A percentile compares a stretch with the other conserved stretches of the same genome.
These are phyloP conservation scores for Diversispora eburnea DNA, from an alignment of 192 early-diverging fungal species.

Conservation along the genomic window DNA sequence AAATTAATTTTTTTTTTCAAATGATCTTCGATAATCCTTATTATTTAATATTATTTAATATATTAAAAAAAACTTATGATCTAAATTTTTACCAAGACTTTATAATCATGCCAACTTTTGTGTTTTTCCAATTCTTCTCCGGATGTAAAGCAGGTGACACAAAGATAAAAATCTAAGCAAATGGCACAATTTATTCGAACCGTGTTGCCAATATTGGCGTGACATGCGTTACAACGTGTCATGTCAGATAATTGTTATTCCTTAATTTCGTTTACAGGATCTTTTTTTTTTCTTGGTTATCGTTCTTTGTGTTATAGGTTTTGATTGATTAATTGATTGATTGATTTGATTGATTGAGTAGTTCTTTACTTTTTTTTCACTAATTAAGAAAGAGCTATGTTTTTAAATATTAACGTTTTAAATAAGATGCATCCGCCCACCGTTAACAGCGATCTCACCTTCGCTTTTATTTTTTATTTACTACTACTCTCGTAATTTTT, in stretches of 20 bases:
- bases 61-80: not conserved
- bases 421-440: too few species aligned
- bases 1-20: not conserved
- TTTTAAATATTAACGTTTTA: too few species aligned
- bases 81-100: slow-evolving; percentile 67
- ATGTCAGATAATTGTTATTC: slow-evolving; percentile 23
- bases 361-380: too few species aligned
- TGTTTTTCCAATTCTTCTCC: slow-evolving; percentile 82
- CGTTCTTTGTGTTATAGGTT: too few species aligned
- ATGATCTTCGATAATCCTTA: not conserved
- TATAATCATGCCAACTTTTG: slow-evolving; percentile 80
- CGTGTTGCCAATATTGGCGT: slow-evolving; percentile 83
- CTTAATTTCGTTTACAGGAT: not conserved
- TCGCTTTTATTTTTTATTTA: too few species aligned
- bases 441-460: too few species aligned
- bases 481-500: too few species aligned
- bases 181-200: slow-evolving; percentile 83
- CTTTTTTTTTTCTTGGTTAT: too few species aligned
- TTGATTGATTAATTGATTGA: too few species aligned
- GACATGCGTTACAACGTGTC: slow-evolving; percentile 84
- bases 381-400: too few species aligned
- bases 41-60: not conserved
- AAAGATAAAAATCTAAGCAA: slow-evolving; percentile 89
- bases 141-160: slow-evolving; percentile 87
- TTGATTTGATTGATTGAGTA: too few species aligned